Conservation (phyloP, 257 asterid genomes). For the Hygrophila difformis region DNA sequence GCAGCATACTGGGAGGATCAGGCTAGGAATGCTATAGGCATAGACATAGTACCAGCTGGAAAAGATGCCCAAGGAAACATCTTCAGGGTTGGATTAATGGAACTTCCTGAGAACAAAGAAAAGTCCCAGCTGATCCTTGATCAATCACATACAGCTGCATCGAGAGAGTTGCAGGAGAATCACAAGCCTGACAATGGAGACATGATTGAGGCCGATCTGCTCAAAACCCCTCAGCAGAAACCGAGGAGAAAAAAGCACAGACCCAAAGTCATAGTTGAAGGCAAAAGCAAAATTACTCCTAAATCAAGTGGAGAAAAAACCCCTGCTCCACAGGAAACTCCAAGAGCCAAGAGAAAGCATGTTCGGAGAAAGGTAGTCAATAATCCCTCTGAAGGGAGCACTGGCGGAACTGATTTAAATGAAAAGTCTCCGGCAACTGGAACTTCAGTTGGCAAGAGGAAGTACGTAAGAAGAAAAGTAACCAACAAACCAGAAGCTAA, state of each 20-base stretch:
- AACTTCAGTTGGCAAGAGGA: slow-evolving; percentile 33
- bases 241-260: slow-evolving; percentile 78
- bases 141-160: slow-evolving; percentile 20
- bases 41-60: slow-evolving; percentile 16
- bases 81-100: slow-evolving; percentile 22
- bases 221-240: slow-evolving; percentile 60
- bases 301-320: slow-evolving; percentile 32
- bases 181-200: slow-evolving; percentile 72
- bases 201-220: slow-evolving; percentile 35
- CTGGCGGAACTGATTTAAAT: no score
- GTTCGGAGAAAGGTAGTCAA: no score
- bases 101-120: slow-evolving; percentile 20
- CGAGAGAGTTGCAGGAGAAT: slow-evolving; percentile 45
- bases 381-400: no score
- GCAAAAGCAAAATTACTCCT: slow-evolving; percentile 37
- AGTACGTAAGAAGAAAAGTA: slow-evolving; percentile 27
- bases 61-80: slow-evolving; percentile 16
- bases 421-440: no score
- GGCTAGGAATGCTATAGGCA: slow-evolving; percentile 14
- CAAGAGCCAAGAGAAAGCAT: background rate
- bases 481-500: slow-evolving; percentile 24
- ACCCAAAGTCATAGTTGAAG: slow-evolving; percentile 82
- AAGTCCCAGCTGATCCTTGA: slow-evolving; percentile 26
- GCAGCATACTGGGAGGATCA: slow-evolving; percentile 22
- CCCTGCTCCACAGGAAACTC: slow-evolving; percentile 26